These are phyloP conservation scores for Lachancea quebecensis DNA, from an alignment of 805 yeast genomes.

Conservation along the genomic window DNA sequence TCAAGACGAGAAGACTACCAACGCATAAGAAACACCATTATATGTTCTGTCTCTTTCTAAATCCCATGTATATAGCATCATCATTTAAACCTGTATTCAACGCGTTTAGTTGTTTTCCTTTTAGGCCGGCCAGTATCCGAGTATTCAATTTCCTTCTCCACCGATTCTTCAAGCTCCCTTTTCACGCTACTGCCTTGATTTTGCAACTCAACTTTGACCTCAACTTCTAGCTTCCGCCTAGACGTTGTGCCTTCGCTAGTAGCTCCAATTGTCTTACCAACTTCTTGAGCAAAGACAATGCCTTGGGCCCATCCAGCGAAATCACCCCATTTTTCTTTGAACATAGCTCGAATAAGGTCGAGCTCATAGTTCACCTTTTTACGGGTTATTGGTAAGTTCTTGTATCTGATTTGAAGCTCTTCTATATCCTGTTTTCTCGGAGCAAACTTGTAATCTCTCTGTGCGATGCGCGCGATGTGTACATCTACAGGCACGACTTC, in stretches of 20 bases:
- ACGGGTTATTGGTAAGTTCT: conserved; percentile 21
- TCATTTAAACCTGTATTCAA: conserved; percentile 1
- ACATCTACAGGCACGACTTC: conserved; percentile 93
- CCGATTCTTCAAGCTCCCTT: conserved; percentile 1
- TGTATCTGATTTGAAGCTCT: conserved; percentile 24
- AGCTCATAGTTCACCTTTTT: conserved; percentile 30
- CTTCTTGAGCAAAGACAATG: conserved; percentile 82
- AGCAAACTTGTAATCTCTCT: conserved; percentile 61
- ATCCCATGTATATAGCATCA: conserved; percentile 5
- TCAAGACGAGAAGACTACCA: conserved; percentile 8
- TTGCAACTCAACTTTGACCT: conserved; percentile 1
- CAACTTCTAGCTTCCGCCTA: conserved; percentile 15
- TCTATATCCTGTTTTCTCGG: conserved; percentile 29
- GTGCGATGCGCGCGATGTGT: conserved; percentile 86
- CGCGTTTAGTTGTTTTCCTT: conserved; percentile 5
- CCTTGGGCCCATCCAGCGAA: conserved; percentile 99
- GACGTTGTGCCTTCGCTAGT: conserved; percentile 32
- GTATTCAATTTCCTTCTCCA: conserved; percentile 17
- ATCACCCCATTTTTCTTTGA: conserved; percentile 71
- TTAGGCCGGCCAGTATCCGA: conserved; percentile 24
- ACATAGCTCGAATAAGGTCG: conserved; percentile 48
- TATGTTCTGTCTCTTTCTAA: not conserved
- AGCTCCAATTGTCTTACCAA: conserved; percentile 67
- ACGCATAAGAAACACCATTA: not conserved
- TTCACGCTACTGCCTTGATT: conserved; percentile 1